Base-by-base conservation (phyloP, 2,329 filamentous ascomycete genomes). In the Fusarium algeriense region DNA sequence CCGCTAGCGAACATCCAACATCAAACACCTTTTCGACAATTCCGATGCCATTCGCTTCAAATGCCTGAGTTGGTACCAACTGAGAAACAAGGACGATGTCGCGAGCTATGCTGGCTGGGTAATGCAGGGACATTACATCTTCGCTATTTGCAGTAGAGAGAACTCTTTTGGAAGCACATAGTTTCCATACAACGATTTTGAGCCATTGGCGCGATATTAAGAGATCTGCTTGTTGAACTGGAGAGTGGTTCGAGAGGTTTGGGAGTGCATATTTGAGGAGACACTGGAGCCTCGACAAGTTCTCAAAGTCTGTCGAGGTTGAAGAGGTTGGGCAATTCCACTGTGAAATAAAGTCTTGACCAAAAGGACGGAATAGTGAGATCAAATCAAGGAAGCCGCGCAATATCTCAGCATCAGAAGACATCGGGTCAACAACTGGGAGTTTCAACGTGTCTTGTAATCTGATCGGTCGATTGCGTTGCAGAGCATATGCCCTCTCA, bases 1-100 rank as follows among this genome's bases (percentile, higher is more conserved):
- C 78, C 2, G 78, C 77, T 2, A 80, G 32, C 1, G 77, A 80
- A 37, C 78, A 80, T 1, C 77, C 78, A 1, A 80, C 71, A n/a
- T 80, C 79, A 32, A 80, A 80, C 0, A 80, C 69, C 58, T 80
- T 80, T 35, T 80, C 79, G 0, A 79, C n/a, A 2, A 80, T 80
- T 0, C 79, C 79, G 1, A 80, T 72, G 0, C 79, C 78, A 32
- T 80, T 80, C 0, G 79, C 79, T 14, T 80, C 78, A 5, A 80
- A 73, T 4, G 79, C 78, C 7, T 70, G 63, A 0, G 67, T 63
- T 0, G 79, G 73, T 3, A 80, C 57, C 0, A 71, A 34, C 4
- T 70, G 69, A 0, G 76, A 75, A 0, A 73, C 66, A 4, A 71
- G 55, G 2, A 80, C 75, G 2, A 78, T 67, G 2, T 76, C 71